These are phyloP conservation scores for Picea engelmannii DNA, from an alignment of 83 land plant species.

Conservation along the genomic window DNA sequence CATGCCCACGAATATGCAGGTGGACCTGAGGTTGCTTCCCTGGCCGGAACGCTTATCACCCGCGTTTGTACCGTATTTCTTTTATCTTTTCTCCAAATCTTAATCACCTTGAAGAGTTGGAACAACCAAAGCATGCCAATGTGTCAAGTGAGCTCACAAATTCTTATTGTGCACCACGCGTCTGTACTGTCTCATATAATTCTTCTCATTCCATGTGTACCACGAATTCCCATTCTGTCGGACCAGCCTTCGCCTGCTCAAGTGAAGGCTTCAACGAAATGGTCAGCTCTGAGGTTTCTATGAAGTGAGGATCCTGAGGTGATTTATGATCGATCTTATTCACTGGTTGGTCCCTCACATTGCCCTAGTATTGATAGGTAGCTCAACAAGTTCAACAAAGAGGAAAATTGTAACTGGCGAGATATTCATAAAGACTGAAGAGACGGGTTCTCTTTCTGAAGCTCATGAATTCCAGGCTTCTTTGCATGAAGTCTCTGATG, in stretches of 20 bases:
- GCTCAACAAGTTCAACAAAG: conserved; percentile 51
- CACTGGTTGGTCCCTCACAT: conserved; percentile 83
- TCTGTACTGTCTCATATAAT: no score
- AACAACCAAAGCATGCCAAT: no score
- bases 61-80: no score
- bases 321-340: conserved; percentile 77
- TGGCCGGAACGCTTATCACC: no score
- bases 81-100: no score
- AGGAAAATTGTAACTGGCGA: conserved; percentile 22
- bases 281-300: conserved; percentile 19
- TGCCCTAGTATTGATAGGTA: conserved; percentile 44
- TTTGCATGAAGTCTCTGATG: conserved; percentile 14
- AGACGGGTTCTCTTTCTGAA: conserved; percentile 7
- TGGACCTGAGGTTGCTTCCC: no score
- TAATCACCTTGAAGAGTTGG: no score
- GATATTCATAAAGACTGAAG: not conserved
- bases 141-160: no score
- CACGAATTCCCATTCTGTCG: conserved; percentile 19
- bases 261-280: conserved; percentile 13
- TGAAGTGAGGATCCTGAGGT: conserved; percentile 59
- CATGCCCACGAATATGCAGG: no score
- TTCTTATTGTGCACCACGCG: no score
- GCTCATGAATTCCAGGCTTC: not conserved
- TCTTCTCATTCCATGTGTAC: no score
- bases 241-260: conserved; percentile 3